Evolutionary conservation across 306 rosid genomes (phyloP).

Genomic region (Quercus engelmannii): DNA sequence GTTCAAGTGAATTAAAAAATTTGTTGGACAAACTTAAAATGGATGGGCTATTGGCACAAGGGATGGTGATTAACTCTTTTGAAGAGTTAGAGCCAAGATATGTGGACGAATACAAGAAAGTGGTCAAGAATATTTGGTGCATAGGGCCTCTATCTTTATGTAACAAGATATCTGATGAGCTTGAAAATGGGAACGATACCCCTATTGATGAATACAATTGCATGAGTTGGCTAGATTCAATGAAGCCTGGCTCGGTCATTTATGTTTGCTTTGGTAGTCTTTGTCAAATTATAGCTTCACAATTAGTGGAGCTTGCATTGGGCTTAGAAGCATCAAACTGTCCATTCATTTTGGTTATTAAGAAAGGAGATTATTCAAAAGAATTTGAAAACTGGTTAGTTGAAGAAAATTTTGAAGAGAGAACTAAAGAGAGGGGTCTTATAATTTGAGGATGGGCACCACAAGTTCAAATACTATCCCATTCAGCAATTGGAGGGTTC

Average conservation of each 20-base stretch:
- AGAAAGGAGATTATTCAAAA: conserved; percentile 28
- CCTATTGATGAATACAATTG: conserved; percentile 26
- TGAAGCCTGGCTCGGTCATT: conserved; percentile 29
- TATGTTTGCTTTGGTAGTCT: conserved; percentile 58
- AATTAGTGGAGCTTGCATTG: conserved; percentile 46
- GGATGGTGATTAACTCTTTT: conserved; percentile 45
- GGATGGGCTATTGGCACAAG: conserved; percentile 44
- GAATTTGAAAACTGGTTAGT: conserved; percentile 43
- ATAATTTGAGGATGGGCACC: conserved; percentile 68
- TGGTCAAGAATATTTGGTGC: conserved; percentile 29
- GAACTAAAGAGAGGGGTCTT: conserved; percentile 27
- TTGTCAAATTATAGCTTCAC: conserved; percentile 27
- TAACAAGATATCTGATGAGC: conserved; percentile 30
- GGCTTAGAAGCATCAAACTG: conserved; percentile 46
- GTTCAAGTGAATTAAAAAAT: neutral
- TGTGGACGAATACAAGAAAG: conserved; percentile 31
- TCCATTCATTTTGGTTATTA: conserved; percentile 54
- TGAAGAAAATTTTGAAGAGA: conserved; percentile 42
- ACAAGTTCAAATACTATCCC: conserved; percentile 51
- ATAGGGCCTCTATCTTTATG: conserved; percentile 47
- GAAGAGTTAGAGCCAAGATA: conserved; percentile 51
- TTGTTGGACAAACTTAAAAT: conserved; percentile 14
- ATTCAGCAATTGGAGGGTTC: conserved; percentile 53
- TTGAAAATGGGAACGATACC: conserved; percentile 31
- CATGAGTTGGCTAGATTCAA: conserved; percentile 48